Evolutionary conservation across 306 rosid genomes (phyloP).

Genomic region (Notholithocarpus densiflorus): DNA sequence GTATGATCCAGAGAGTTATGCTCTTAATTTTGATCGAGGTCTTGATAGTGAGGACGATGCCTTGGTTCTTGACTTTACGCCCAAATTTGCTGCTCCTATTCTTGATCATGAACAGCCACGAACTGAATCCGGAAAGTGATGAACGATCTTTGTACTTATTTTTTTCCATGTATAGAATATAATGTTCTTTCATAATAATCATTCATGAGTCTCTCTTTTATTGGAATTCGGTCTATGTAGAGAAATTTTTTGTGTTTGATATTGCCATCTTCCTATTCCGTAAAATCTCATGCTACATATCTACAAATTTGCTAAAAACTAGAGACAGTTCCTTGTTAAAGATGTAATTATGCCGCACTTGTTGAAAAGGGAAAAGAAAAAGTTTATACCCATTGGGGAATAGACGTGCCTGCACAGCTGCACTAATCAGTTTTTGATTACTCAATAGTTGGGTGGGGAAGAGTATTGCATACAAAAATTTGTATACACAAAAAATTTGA

Average conservation of each 20-base stretch:
- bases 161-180: background rate
- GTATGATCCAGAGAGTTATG: constrained; percentile 71
- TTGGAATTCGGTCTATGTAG: background rate
- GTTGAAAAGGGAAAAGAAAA: too few species aligned
- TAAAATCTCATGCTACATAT: too few species aligned
- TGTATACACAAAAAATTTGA: too few species aligned
- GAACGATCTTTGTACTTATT: background rate
- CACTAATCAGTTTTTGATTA: too few species aligned
- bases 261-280: background rate
- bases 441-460: too few species aligned
- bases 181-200: background rate
- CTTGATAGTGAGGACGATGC: constrained; percentile 38
- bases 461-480: too few species aligned
- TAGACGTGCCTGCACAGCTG: too few species aligned
- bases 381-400: too few species aligned
- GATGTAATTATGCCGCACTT: too few species aligned
- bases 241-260: background rate
- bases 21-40: constrained; percentile 59
- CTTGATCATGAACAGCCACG: constrained; percentile 5
- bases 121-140: constrained; percentile 1
- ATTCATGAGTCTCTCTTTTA: background rate
- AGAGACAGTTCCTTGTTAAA: too few species aligned
- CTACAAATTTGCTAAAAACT: too few species aligned
- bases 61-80: constrained; percentile 39
- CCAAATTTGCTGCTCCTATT: constrained; percentile 50